These are phyloP conservation scores for Teratosphaeria gauchensis DNA, from an alignment of 2,329 filamentous ascomycete species.

Conservation along the genomic window DNA sequence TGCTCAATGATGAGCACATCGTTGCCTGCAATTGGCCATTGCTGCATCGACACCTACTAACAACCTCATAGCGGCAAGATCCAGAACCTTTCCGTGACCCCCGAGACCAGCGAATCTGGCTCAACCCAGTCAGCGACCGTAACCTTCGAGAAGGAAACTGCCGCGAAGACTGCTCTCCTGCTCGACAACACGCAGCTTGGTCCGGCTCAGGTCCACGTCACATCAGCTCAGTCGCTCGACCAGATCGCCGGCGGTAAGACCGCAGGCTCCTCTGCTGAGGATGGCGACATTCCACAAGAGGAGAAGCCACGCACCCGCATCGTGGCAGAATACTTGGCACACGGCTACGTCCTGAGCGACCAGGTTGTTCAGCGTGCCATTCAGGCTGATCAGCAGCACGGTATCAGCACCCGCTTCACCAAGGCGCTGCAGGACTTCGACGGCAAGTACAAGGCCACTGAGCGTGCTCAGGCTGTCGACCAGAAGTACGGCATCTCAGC, in stretches of 20 bases:
- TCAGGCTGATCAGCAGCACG: slow-evolving; percentile 80
- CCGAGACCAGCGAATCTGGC: slow-evolving; percentile 43
- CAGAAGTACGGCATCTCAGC: slow-evolving; percentile 71
- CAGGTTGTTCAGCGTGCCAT: slow-evolving; percentile 73
- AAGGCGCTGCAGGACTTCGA: slow-evolving; percentile 68
- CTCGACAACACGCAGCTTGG: slow-evolving; percentile 96
- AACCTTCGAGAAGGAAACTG: slow-evolving; percentile 92
- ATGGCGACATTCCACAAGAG: slow-evolving; percentile 76
- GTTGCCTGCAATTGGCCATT: neutral
- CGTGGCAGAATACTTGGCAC: slow-evolving; percentile 89
- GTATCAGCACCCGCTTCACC: slow-evolving; percentile 72
- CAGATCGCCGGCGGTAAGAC: slow-evolving; percentile 52
- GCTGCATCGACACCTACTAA: neutral
- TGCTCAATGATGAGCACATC: neutral
- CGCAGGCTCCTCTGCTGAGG: slow-evolving; percentile 43
- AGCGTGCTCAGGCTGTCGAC: slow-evolving; percentile 77
- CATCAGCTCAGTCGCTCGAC: slow-evolving; percentile 58
- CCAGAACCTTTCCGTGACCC: slow-evolving; percentile 65
- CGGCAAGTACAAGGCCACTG: slow-evolving; percentile 74
- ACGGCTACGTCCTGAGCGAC: slow-evolving; percentile 79
- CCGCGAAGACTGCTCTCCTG: slow-evolving; percentile 91
- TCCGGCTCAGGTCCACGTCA: slow-evolving; percentile 64
- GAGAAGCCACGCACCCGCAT: slow-evolving; percentile 94
- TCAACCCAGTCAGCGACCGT: slow-evolving; percentile 78
- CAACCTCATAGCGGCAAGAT: slow-evolving; percentile 68